These are phyloP conservation scores for Geosmithia putterillii DNA, from an alignment of 2,329 filamentous ascomycete species.

Conservation along the genomic window DNA sequence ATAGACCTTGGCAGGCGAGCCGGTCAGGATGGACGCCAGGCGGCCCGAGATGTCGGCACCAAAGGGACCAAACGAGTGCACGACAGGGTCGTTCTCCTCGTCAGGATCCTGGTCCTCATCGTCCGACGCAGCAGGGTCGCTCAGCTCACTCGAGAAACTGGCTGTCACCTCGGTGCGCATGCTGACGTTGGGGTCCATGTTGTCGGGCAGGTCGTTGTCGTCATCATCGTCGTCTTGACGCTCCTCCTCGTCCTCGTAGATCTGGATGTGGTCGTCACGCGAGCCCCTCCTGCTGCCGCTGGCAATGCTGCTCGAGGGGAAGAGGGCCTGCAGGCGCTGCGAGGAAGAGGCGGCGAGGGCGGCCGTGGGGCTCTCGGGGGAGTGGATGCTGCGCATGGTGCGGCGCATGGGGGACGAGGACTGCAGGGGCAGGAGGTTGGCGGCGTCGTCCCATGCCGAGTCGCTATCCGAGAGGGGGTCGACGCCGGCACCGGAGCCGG, in stretches of 20 bases:
- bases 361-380: slow-evolving; percentile 59
- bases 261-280: slow-evolving; percentile 39
- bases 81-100: slow-evolving; percentile 88
- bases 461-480: slow-evolving; percentile 53
- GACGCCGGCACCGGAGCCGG: slow-evolving; percentile 14
- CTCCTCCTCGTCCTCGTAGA: slow-evolving; percentile 59
- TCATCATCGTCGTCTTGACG: slow-evolving; percentile 31
- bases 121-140: slow-evolving; percentile 49
- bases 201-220: slow-evolving; percentile 19
- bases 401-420: slow-evolving; percentile 45
- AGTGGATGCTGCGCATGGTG: slow-evolving; percentile 46
- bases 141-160: slow-evolving; percentile 45
- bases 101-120: slow-evolving; percentile 62
- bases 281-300: slow-evolving; percentile 7
- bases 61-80: slow-evolving; percentile 86
- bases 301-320: slow-evolving; percentile 14
- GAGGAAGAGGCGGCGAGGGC: slow-evolving; percentile 23
- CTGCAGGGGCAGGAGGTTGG: slow-evolving; percentile 15
- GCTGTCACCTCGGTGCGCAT: slow-evolving; percentile 37
- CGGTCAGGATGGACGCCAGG: slow-evolving; percentile 59
- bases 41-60: slow-evolving; percentile 75
- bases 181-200: slow-evolving; percentile 22
- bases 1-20: not conserved
- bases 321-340: slow-evolving; percentile 29
- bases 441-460: slow-evolving; percentile 60